Evolutionary conservation across 2,329 filamentous ascomycete species (phyloP), one percentile per base, ranked within the genome.

Genomic region (Xylaria polymorpha): DNA sequence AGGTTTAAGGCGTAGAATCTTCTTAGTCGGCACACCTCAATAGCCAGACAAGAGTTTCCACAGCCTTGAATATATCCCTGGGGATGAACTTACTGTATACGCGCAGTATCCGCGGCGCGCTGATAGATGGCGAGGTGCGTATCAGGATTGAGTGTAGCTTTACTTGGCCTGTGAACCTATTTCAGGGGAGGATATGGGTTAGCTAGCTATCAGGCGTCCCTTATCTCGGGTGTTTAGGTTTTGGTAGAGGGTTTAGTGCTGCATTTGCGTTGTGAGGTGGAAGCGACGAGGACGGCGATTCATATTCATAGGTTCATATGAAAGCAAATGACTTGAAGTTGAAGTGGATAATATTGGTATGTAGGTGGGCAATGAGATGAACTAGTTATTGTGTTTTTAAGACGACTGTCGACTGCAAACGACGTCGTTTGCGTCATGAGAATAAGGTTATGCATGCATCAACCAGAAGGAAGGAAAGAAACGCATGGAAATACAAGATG

Each of bases 61-160:
- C 3, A 6, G 3, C 22, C 4, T 43, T 18, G 22, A 25, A 22
- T 2, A 20, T n/a, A 8, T 51, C 3, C 14, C 18, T 3, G 3
- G 8, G 29, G 29, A 57, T 60, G 32, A 66, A 66, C 68, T 63
- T 66, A 70, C 68, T 86, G 84, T 94, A 97, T 56, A 99, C 84
- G 78, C 94, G 94, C 56, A 98, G 85, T 2, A 93, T 98, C 71
- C 88, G 88, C 1, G 96, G 96, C 3, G 94, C 93, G 29, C 87
- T 88, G 63, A 84, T 79, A 8, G 90, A 88, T 50, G 88, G 85
- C 1, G 92, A 93, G 1, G 93, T 93, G 78, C 95, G 94, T 68
- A 99, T 82, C 29, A 98, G 86, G 77, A 99, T 90, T 32, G 92
- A 91, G 82, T 98, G 94, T 0, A 99, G 90, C 77, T 97, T 97